A percentile compares a stretch with the other conserved stretches of the same genome.
Conservation (phyloP, 1,284 basidiomycete genomes). For the Laetiporus sulphureus region DNA sequence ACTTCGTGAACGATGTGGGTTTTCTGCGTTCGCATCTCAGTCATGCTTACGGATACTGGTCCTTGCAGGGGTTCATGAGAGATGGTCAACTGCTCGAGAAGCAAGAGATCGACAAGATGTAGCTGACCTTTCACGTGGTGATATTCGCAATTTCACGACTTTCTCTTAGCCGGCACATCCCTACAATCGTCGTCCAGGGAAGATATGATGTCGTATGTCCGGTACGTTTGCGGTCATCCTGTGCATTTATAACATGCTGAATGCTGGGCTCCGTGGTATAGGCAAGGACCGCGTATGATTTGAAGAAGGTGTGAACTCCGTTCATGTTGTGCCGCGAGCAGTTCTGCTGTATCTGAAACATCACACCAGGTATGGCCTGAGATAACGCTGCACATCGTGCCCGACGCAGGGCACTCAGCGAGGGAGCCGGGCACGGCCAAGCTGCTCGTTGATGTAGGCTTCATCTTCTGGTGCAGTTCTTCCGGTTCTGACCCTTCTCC, state of each 20-base stretch:
- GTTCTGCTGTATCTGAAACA: not conserved
- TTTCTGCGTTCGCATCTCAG: not conserved
- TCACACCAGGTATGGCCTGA: constrained; percentile 68
- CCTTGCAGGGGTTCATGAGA: constrained; percentile 72
- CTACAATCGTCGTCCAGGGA: constrained; percentile 82
- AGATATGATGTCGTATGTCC: constrained; percentile 79
- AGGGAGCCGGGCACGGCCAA: constrained; percentile 73
- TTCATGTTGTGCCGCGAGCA: no score
- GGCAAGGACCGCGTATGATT: constrained; percentile 73
- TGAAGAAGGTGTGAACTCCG: constrained; percentile 53
- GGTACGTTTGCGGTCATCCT: constrained; percentile 30
- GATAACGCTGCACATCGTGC: constrained; percentile 70
- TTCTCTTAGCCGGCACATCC: constrained; percentile 68
- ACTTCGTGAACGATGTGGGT: constrained; percentile 73
- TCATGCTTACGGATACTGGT: not conserved
- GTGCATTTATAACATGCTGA: not conserved
- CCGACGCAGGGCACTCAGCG: constrained; percentile 90
- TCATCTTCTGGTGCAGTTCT: not conserved
- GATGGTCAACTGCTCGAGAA: constrained; percentile 84
- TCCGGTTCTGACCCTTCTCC: constrained; percentile 3
- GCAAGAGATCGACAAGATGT: constrained; percentile 90
- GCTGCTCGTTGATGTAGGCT: constrained; percentile 63
- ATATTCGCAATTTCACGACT: not conserved
- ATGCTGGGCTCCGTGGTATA: constrained; percentile 24
- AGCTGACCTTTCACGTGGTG: not conserved